Conservation (phyloP, 2,329 filamentous ascomycete species). For the Colletotrichum shisoi region DNA sequence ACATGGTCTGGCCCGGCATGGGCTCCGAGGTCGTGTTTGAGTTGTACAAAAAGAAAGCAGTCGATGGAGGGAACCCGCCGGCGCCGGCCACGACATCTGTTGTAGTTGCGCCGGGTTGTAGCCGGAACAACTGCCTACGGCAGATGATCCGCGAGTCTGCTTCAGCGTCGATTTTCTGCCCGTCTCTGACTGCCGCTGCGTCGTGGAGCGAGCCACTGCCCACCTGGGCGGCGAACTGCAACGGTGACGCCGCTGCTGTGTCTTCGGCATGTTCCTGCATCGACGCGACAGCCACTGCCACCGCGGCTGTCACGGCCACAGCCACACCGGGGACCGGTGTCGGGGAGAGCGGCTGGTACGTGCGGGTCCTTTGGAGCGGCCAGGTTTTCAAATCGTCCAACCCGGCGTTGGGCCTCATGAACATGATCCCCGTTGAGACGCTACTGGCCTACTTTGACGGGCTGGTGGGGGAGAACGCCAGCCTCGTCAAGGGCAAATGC, state of each 20-base stretch:
- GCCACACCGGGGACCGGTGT: constrained; percentile 25
- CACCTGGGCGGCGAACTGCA: too few species aligned
- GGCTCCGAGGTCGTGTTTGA: constrained; percentile 81
- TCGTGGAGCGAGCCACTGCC: too few species aligned
- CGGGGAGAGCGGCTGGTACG: constrained; percentile 53
- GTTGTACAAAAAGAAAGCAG: constrained; percentile 57
- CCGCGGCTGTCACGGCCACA: too few species aligned
- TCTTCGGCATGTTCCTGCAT: too few species aligned
- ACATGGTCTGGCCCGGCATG: constrained; percentile 88
- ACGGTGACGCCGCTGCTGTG: too few species aligned
- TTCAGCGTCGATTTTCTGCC: too few species aligned
- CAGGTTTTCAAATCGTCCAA: constrained; percentile 71
- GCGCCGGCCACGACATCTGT: constrained; percentile 38
- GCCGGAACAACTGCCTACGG: too few species aligned
- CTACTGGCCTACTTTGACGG: constrained; percentile 76
- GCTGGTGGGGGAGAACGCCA: constrained; percentile 65
- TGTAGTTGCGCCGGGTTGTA: constrained; percentile 35
- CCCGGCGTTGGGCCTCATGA: constrained; percentile 71
- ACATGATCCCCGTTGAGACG: constrained; percentile 73
- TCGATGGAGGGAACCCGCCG: constrained; percentile 12
- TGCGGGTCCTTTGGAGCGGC: constrained; percentile 77
- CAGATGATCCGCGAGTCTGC: too few species aligned
- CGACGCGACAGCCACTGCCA: too few species aligned
- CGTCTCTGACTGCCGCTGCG: too few species aligned
- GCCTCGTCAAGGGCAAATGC: constrained; percentile 52